Evolutionary conservation across 805 yeast species (phyloP).

Genomic region (Nakazawaea wyomingensis): DNA sequence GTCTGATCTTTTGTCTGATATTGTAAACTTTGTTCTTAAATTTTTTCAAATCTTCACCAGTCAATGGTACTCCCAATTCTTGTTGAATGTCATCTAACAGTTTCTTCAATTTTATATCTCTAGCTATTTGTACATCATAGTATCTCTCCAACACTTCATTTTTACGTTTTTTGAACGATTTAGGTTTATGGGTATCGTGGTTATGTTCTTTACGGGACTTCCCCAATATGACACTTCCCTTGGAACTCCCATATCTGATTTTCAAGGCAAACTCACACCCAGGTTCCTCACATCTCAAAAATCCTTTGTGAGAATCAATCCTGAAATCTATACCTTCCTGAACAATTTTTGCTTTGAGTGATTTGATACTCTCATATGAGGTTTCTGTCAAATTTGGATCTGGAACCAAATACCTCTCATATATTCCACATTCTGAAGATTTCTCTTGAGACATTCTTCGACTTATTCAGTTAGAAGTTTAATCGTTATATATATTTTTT

Average conservation of each 20-base stretch:
- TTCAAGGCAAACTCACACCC: slow-evolving; percentile 7
- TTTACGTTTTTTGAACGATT: slow-evolving; percentile 1
- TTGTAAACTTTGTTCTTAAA: slow-evolving; percentile 12
- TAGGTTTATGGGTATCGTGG: slow-evolving; percentile 1
- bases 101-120: slow-evolving; percentile 5
- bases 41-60: slow-evolving; percentile 11
- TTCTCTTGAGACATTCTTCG: neutral
- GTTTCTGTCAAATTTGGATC: slow-evolving; percentile 9
- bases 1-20: slow-evolving; percentile 11
- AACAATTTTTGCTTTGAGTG: slow-evolving; percentile 2
- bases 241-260: slow-evolving; percentile 11
- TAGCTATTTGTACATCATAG: slow-evolving; percentile 6
- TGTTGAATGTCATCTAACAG: slow-evolving; percentile 8
- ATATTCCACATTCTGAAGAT: slow-evolving; percentile 2
- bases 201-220: slow-evolving; percentile 5
- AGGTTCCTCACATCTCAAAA: slow-evolving; percentile 11
- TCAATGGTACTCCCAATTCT: slow-evolving; percentile 9
- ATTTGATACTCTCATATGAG: slow-evolving; percentile 9
- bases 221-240: slow-evolving; percentile 11
- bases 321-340: slow-evolving; percentile 3
- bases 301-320: slow-evolving; percentile 12
- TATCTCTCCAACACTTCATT: slow-evolving; percentile 8
- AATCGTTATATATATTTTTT: no score
- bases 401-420: slow-evolving; percentile 4
- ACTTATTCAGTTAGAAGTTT: no score